These are phyloP conservation scores for Phaeosphaeria sp. DNA, from an alignment of 2,329 filamentous ascomycete genomes.

Conservation along the genomic window DNA sequence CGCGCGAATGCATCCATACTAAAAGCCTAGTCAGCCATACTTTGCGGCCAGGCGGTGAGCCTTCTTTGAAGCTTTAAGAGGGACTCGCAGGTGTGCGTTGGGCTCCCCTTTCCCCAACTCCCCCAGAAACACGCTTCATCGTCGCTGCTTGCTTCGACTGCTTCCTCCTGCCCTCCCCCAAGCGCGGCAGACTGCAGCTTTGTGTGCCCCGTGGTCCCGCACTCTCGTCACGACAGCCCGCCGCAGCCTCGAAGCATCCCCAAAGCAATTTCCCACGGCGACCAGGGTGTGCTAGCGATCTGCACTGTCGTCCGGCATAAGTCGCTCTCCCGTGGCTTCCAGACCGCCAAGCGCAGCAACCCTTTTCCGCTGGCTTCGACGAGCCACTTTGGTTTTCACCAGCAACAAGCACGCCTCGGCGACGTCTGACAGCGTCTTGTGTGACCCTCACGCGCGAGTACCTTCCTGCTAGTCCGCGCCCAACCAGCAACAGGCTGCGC, in stretches of 20 bases:
- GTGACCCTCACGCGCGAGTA: constrained; percentile 13
- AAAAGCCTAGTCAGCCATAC: background rate
- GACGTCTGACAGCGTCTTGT: constrained; percentile 3
- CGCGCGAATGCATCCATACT: background rate
- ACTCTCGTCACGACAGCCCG: background rate
- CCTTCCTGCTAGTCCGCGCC: constrained; percentile 16
- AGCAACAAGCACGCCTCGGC: background rate
- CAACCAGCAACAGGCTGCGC: constrained; percentile 25
- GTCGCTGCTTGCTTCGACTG: background rate
- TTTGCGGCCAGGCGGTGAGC: background rate
- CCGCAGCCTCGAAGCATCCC: constrained; percentile 7
- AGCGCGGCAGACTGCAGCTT: background rate
- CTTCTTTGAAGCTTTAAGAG: background rate
- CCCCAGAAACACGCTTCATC: too few relatives aligned
- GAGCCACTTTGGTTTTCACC: background rate
- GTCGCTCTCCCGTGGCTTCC: constrained; percentile 3
- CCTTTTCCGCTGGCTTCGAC: background rate
- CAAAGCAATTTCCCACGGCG: constrained; percentile 22
- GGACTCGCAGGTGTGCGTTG: too few relatives aligned
- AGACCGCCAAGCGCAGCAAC: background rate
- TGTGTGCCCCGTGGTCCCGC: too few relatives aligned
- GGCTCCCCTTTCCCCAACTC: background rate
- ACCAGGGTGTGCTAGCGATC: constrained; percentile 6
- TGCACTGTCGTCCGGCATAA: background rate
- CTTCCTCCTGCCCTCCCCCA: background rate